Conservation (phyloP, 352 stramenopile species). For the Blastocystis sp. region DNA sequence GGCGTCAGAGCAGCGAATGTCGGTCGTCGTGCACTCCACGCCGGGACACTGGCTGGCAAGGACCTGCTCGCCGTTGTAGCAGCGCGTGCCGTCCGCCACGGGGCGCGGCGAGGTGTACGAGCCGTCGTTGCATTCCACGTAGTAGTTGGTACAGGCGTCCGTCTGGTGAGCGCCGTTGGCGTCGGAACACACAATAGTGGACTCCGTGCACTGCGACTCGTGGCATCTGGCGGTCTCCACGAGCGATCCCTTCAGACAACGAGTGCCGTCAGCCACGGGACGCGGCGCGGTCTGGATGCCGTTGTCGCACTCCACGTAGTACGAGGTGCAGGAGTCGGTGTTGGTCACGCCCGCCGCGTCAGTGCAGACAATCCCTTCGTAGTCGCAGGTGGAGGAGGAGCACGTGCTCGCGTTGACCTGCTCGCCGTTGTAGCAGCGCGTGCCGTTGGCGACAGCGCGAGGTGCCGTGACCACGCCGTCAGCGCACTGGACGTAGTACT, state of each 20-base stretch:
- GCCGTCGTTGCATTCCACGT: constrained; percentile 54
- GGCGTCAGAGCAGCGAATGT: constrained; percentile 24
- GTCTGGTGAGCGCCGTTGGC: constrained; percentile 36
- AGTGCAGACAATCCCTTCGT: constrained; percentile 24
- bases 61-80: constrained; percentile 51
- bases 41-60: background rate
- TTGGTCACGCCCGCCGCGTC: background rate
- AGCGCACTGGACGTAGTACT: constrained; percentile 63
- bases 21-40: constrained; percentile 6
- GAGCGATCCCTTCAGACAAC: constrained; percentile 38
- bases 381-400: background rate
- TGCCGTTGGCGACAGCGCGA: constrained; percentile 48
- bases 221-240: background rate
- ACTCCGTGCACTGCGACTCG: background rate
- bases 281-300: constrained; percentile 22
- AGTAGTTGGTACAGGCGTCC: constrained; percentile 51
- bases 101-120: constrained; percentile 20
- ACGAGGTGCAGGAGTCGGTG: constrained; percentile 28
- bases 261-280: constrained; percentile 58
- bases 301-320: constrained; percentile 70
- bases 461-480: constrained; percentile 37
- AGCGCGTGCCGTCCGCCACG: constrained; percentile 71
- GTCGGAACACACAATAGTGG: constrained; percentile 46
- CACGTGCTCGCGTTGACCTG: constrained; percentile 23
- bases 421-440: constrained; percentile 43